Evolutionary conservation across 1,284 basidiomycete genomes (phyloP), one percentile per base, ranked within the genome.

Genomic region (Ganoderma resinaceum): DNA sequence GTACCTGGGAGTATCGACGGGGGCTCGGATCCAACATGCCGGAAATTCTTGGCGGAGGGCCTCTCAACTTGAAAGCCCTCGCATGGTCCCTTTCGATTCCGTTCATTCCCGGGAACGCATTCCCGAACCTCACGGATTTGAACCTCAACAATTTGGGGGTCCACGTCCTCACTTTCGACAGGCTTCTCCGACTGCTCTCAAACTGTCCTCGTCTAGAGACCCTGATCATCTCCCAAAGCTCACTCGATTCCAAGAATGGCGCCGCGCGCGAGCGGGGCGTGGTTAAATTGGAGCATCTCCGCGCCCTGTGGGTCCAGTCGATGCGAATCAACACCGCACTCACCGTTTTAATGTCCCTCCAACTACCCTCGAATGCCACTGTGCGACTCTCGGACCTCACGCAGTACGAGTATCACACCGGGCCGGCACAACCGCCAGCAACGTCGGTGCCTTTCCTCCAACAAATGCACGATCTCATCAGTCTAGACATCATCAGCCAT

Each of bases 41-140:
- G 12, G 18, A 5, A 11, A 29, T 62, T 2, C 31, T 33, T 7
- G 12, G 35, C 12, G 61, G 61, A 20, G 46, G 49, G n/a, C 35
- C 46, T 23, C 31, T 20, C 29, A 37, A 16, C 20, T 46, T 62
- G n/a, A 11, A 37, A 35, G 61, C 61, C 18, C 61, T 62, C 23
- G 11, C 16, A 11, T 16, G 31, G 31, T 38, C 11, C 33, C 14
- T 11, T 14, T 9, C 20, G 1, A 35, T 46, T 7, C 46, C 33
- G 14, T 62, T 62, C 46, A 20, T 62, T n/a, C 61, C 61, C 2
- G 61, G 61, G 3, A 62, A 62, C 23, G 18, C 20, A 12, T 62
- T 62, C 12, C 61, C 61, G 3, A 52, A 16, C 8, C 61, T 62
- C 31, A 14, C 33, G 9, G 14, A 62, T n/a, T n/a, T 62, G 31